Evolutionary conservation across 2,329 filamentous ascomycete genomes (phyloP).

Genomic region (Alternaria gaisen): DNA sequence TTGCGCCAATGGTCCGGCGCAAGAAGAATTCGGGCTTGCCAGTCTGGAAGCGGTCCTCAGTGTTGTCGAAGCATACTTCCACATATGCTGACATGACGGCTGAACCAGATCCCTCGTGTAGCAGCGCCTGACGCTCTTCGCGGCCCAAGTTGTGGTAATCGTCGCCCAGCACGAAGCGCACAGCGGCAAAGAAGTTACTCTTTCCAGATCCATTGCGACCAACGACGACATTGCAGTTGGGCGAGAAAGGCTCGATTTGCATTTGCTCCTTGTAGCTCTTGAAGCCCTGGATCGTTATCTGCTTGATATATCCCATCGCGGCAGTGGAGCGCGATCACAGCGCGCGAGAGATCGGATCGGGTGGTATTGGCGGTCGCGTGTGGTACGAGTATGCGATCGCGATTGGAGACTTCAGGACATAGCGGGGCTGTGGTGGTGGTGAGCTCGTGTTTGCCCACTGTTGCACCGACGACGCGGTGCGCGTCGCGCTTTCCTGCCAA

Average conservation of each 20-base stretch:
- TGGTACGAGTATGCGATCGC: slow-evolving; percentile 20
- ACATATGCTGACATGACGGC: slow-evolving; percentile 99
- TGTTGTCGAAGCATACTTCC: slow-evolving; percentile 98
- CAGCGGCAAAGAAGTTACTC: slow-evolving; percentile 99
- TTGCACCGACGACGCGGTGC: slow-evolving; percentile 33
- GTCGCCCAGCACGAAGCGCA: slow-evolving; percentile 97
- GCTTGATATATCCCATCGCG: slow-evolving; percentile 81
- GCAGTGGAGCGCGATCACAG: slow-evolving; percentile 20
- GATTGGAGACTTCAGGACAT: slow-evolving; percentile 28
- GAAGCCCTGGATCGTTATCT: slow-evolving; percentile 99
- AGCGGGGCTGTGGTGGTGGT: slow-evolving; percentile 19
- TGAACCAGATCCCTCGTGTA: slow-evolving; percentile 98
- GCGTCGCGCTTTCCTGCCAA: slow-evolving; percentile 36
- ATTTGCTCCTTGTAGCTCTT: slow-evolving; percentile 99
- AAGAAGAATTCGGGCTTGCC: slow-evolving; percentile 90
- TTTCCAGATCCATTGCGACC: slow-evolving; percentile 99
- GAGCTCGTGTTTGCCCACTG: slow-evolving; percentile 17
- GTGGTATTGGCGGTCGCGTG: slow-evolving; percentile 5
- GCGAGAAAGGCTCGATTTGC: slow-evolving; percentile 96
- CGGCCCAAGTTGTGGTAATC: slow-evolving; percentile 95
- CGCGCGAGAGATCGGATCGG: neutral
- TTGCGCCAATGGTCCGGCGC: slow-evolving; percentile 92
- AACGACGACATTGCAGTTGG: slow-evolving; percentile 97
- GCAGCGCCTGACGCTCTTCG: slow-evolving; percentile 91
- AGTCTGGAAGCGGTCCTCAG: slow-evolving; percentile 92